These are phyloP conservation scores for Arthonia radiata DNA, from an alignment of 495 filamentous ascomycete genomes.

Conservation along the genomic window DNA sequence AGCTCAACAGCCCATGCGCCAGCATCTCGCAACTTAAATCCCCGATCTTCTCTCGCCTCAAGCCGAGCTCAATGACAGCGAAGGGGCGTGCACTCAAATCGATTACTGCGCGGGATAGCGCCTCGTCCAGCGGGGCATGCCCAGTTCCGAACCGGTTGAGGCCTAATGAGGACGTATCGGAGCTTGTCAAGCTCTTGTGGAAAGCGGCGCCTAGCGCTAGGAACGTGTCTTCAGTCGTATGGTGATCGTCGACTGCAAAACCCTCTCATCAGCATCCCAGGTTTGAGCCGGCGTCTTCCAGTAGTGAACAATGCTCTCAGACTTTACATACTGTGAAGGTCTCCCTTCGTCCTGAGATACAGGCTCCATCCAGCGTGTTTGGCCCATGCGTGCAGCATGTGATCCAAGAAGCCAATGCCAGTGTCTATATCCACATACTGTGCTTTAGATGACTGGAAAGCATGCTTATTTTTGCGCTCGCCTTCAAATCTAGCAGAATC, in stretches of 20 bases:
- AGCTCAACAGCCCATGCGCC: conserved; percentile 81
- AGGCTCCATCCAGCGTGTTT: conserved; percentile 92
- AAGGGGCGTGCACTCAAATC: conserved; percentile 83
- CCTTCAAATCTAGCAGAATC: no score
- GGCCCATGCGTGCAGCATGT: conserved; percentile 92
- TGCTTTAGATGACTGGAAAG: conserved; percentile 50
- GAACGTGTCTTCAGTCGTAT: conserved; percentile 89
- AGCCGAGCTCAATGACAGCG: conserved; percentile 53
- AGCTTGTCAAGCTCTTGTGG: conserved; percentile 44
- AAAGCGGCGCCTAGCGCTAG: conserved; percentile 75
- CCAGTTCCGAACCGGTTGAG: conserved; percentile 75
- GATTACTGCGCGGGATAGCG: conserved; percentile 77
- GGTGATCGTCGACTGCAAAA: conserved; percentile 98
- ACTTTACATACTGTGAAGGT: conserved; percentile 76
- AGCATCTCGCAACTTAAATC: conserved; percentile 91
- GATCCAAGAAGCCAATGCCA: conserved; percentile 94
- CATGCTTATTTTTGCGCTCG: conserved; percentile 41
- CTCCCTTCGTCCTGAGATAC: conserved; percentile 54
- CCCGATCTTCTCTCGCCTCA: conserved; percentile 76
- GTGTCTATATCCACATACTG: conserved; percentile 76
- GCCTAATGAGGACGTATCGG: conserved; percentile 24
- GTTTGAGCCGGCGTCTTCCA: no score
- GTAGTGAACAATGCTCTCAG: no score
- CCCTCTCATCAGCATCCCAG: no score
- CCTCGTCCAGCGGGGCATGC: conserved; percentile 84